These are phyloP conservation scores for Cutaneotrichosporon cavernicola DNA, from an alignment of 1,284 basidiomycete species.

Conservation along the genomic window DNA sequence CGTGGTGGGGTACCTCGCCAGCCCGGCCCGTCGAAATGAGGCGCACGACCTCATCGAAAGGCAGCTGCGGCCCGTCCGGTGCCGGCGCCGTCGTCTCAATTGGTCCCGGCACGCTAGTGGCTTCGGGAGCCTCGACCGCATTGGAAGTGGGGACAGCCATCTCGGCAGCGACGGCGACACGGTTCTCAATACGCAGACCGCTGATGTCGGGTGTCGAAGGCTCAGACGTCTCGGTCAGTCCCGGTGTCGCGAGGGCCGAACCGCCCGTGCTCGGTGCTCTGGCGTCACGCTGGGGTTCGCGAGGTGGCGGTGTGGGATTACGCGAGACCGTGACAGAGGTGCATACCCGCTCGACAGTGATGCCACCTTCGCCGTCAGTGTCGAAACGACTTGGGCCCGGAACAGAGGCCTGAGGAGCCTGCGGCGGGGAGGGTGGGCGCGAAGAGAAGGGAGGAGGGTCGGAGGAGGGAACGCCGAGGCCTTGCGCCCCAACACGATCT, in stretches of 20 bases:
- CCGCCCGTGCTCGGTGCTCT: constrained; percentile 1
- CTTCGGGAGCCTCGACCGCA: not conserved
- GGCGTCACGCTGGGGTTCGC: not conserved
- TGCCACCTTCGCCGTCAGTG: constrained; percentile 10
- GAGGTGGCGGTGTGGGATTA: not conserved
- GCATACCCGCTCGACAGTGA: constrained; percentile 7
- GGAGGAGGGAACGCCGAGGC: not conserved
- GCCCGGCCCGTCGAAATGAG: constrained; percentile 41
- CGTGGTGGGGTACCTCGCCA: constrained; percentile 30
- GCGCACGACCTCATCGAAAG: constrained; percentile 23
- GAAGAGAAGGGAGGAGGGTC: constrained; percentile 2
- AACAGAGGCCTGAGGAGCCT: not conserved
- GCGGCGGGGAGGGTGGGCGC: not conserved
- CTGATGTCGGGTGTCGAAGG: not conserved
- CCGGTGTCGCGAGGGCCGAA: not conserved
- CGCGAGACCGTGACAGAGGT: not conserved
- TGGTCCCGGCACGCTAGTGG: not conserved
- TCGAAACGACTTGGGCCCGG: not conserved
- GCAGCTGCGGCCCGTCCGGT: constrained; percentile 11
- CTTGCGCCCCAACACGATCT: not conserved
- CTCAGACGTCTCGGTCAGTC: constrained; percentile 5
- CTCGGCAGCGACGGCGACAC: constrained; percentile 16
- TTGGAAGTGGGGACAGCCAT: not conserved
- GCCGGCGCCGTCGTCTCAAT: constrained; percentile 12
- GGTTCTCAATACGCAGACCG: constrained; percentile 7